Conservation (phyloP, 129 eudicot genomes). For the Flaveria ramosissima region DNA sequence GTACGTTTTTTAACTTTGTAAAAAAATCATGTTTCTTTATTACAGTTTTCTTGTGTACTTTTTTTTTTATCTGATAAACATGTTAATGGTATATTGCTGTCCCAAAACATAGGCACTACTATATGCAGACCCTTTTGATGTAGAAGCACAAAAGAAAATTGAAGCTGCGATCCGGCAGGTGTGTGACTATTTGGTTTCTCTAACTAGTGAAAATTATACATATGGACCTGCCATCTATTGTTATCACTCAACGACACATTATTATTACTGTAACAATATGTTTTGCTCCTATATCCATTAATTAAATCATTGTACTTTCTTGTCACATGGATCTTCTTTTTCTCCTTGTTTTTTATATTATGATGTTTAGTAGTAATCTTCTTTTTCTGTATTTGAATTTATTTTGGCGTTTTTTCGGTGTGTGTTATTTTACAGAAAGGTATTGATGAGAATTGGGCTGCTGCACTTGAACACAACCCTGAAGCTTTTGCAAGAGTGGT, state of each 20-base stretch:
- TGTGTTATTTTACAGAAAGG: constrained; percentile 64
- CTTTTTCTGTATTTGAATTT: neutral
- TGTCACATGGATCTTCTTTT: neutral
- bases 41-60: neutral
- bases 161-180: constrained; percentile 98
- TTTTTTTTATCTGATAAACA: constrained; percentile 16
- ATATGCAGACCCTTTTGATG: constrained; percentile 96
- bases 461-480: constrained; percentile 93
- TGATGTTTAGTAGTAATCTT: neutral
- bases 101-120: constrained; percentile 57
- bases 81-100: constrained; percentile 22
- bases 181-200: constrained; percentile 15
- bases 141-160: constrained; percentile 95
- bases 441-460: constrained; percentile 95
- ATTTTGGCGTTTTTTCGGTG: constrained; percentile 13
- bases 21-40: neutral
- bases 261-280: neutral
- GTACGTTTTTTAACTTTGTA: constrained; percentile 40
- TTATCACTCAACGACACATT: neutral
- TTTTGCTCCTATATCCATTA: neutral
- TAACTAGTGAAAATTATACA: constrained; percentile 7
- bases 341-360: neutral
- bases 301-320: neutral
- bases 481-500: constrained; percentile 99
- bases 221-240: neutral